Evolutionary conservation across 441 rosid genomes (phyloP), one percentile per base, ranked within the genome.

Genomic region (Pelargonium myrrhifolium): DNA sequence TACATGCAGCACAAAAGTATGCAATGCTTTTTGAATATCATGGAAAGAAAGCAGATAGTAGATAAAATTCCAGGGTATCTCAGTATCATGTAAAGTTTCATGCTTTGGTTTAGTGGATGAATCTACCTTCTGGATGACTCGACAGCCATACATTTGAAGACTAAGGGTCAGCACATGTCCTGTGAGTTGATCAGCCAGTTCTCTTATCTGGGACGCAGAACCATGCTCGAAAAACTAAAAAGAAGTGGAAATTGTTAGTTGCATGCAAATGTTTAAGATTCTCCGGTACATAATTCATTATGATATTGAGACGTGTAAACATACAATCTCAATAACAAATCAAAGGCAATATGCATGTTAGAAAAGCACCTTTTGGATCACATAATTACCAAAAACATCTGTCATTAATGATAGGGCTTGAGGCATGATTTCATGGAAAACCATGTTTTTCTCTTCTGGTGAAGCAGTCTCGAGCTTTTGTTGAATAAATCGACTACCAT

Each of bases 91-190:
- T n/a, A n/a, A 12, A 47, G 53, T 10, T 43, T 0, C 49, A 24
- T 43, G 49, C 1, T 43, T 8, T 12, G 2, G 17, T 4, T 12
- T 12, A 47, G 1, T 7, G n/a, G 12, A 43, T 43, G 9, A 43
- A 43, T 43, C 51, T 47, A 89, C 95, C 90, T 87, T 89, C 72
- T 89, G 92, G 71, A 89, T 87, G 69, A 89, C 92, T 70, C 95
- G 85, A 72, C 95, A 87, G 51, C 92, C 95, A 78, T 89, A 89
- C 92, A 89, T 89, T 74, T 89, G 95, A 72, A 89, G 87, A 78
- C 95, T 87, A 24, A 89, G 87, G 9, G 84, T 80, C 77, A 89
- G 78, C 21, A 89, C 90, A 80, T 87, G 89, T 58, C 95, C 89
- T 68, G 76, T 70, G 18, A 87, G 85, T 79, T 86, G 83, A 63